Evolutionary conservation across 192 early-diverging fungal species (phyloP).

Genomic region (Spizellomyces punctatus): DNA sequence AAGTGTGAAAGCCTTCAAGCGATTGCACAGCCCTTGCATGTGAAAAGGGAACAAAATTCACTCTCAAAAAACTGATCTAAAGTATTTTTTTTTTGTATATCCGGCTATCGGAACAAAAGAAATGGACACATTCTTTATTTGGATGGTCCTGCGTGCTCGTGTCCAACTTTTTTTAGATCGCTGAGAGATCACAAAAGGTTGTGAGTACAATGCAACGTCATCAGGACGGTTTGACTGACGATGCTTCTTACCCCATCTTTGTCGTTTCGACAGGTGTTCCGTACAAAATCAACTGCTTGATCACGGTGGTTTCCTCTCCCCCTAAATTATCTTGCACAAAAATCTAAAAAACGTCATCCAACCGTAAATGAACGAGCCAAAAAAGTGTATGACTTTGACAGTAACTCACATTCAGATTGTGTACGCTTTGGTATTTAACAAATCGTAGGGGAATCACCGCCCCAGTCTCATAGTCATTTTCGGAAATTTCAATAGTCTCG

Average conservation of each 20-base stretch:
- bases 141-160: no score
- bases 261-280: slow-evolving; percentile 69
- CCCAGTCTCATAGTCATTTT: slow-evolving; percentile 63
- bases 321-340: slow-evolving; percentile 88
- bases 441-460: slow-evolving; percentile 80
- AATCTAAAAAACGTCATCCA: slow-evolving; percentile 39
- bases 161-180: no score
- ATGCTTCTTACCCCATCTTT: slow-evolving; percentile 38
- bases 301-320: slow-evolving; percentile 77
- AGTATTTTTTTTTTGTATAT: no score
- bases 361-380: background rate
- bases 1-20: no score
- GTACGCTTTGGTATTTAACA: slow-evolving; percentile 92
- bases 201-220: no score
- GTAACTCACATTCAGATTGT: slow-evolving; percentile 62
- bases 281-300: slow-evolving; percentile 79
- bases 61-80: no score
- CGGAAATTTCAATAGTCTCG: slow-evolving; percentile 73
- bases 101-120: no score
- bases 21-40: no score
- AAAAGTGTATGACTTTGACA: background rate
- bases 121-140: no score
- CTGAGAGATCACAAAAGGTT: no score
- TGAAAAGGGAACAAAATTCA: no score
- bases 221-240: no score